These are phyloP conservation scores for Neoboletus brunneissimus DNA, from an alignment of 768 basidiomycete genomes.

Conservation along the genomic window DNA sequence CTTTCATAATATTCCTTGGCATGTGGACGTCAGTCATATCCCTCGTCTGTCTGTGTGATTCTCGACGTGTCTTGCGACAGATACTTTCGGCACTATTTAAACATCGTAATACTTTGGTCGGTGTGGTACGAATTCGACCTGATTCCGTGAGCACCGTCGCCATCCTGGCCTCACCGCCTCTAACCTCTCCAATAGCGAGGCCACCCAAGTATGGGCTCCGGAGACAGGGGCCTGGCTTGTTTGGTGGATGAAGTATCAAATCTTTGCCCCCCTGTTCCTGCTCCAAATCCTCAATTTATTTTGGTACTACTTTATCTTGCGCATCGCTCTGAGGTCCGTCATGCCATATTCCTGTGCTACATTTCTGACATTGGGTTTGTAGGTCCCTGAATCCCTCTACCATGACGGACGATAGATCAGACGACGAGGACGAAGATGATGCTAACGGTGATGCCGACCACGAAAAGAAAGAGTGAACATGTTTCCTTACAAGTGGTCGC, in stretches of 20 bases:
- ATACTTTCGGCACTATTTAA: constrained; percentile 93
- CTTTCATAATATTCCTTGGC: constrained; percentile 63
- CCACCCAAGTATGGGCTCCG: constrained; percentile 55
- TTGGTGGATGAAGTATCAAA: constrained; percentile 79
- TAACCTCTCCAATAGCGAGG: constrained; percentile 42
- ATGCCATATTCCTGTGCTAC: neutral
- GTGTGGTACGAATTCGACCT: constrained; percentile 77
- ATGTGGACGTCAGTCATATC: constrained; percentile 72
- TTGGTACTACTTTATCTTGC: constrained; percentile 86
- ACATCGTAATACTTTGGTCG: constrained; percentile 82
- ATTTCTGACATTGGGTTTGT: constrained; percentile 6
- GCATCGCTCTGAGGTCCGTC: constrained; percentile 70
- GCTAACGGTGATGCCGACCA: constrained; percentile 27
- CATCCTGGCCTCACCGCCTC: neutral
- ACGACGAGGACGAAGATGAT: constrained; percentile 62
- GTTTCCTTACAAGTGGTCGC: neutral
- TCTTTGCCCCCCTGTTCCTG: constrained; percentile 69
- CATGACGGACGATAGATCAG: constrained; percentile 75
- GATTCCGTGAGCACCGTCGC: constrained; percentile 58
- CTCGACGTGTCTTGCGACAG: constrained; percentile 36
- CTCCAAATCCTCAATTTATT: constrained; percentile 87
- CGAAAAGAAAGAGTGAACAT: constrained; percentile 32
- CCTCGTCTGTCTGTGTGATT: neutral
- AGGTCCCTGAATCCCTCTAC: constrained; percentile 52
- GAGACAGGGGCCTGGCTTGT: constrained; percentile 65